A percentile compares a stretch with the other conserved stretches of the same genome.
phyloP scores from a whole-genome alignment of 768 basidiomycete species.

The Pulveroboletus ravenelii region DNA sequence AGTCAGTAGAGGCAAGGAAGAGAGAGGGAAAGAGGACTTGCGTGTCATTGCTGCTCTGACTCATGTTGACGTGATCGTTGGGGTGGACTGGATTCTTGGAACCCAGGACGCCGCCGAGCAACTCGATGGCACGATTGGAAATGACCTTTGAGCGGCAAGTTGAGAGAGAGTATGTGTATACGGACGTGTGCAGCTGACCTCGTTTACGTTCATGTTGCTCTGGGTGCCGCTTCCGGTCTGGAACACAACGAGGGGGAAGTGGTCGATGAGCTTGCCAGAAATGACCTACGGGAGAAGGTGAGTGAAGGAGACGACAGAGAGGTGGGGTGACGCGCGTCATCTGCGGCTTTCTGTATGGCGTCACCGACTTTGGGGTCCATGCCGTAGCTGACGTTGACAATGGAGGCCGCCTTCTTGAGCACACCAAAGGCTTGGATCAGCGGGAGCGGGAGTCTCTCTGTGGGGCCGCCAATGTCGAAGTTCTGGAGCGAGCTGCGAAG shows the following conservation, averaged over 20 bases:
- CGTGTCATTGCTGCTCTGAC: conserved; percentile 99
- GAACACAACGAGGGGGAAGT: conserved; percentile 98
- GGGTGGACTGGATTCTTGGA: conserved; percentile 98
- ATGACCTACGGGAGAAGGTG: conserved; percentile 63
- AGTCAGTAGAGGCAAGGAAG: background rate
- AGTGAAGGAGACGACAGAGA: background rate
- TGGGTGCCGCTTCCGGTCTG: conserved; percentile 99
- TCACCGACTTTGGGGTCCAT: conserved; percentile 82
- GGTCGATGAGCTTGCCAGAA: conserved; percentile 87
- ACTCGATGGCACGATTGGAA: conserved; percentile 95
- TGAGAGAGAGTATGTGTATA: background rate
- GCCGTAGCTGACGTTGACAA: conserved; percentile 87
- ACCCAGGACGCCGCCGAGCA: conserved; percentile 91
- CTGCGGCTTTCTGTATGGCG: conserved; percentile 89
- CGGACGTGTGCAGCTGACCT: conserved; percentile 45
- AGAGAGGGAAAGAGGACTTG: conserved; percentile 35
- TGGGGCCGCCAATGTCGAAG: conserved; percentile 95
- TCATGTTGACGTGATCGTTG: conserved; percentile 99
- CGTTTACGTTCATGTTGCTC: conserved; percentile 99
- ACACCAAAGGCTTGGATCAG: conserved; percentile 97
- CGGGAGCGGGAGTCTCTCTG: conserved; percentile 91
- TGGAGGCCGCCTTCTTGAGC: conserved; percentile 92
- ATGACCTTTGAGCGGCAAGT: conserved; percentile 59
- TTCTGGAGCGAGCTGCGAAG: conserved; percentile 79
- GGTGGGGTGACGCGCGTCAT: conserved; percentile 59